These are phyloP conservation scores for Pyrenula massariospora DNA, from an alignment of 495 filamentous ascomycete species.

Conservation along the genomic window DNA sequence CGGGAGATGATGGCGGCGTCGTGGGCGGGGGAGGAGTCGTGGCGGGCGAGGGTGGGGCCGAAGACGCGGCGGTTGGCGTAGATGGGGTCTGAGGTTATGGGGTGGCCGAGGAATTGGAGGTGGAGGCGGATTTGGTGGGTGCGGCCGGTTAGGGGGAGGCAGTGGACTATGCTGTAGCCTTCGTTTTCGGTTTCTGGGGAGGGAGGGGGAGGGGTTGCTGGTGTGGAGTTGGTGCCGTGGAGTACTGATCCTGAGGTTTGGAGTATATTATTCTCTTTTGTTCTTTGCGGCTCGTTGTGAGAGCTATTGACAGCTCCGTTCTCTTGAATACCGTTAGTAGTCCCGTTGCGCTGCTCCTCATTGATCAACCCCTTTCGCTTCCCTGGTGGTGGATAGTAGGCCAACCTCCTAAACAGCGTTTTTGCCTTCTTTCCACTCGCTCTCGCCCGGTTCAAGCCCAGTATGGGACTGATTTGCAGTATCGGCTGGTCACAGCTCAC, in stretches of 20 bases:
- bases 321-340: constrained; percentile 11
- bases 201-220: constrained; percentile 22
- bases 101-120: constrained; percentile 86
- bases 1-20: constrained; percentile 85
- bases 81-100: constrained; percentile 93
- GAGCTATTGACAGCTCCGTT: constrained; percentile 6
- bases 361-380: constrained; percentile 6
- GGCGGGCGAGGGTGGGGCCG: constrained; percentile 62
- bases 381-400: constrained; percentile 59
- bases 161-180: constrained; percentile 91
- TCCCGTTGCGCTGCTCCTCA: constrained; percentile 6
- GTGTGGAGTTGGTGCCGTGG: not conserved
- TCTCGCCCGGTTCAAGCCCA: constrained; percentile 84
- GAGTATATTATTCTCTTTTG: not conserved
- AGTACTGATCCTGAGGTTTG: not conserved
- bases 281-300: not conserved
- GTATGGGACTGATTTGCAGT: constrained; percentile 84
- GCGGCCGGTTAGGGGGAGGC: constrained; percentile 81
- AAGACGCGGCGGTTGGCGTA: constrained; percentile 91
- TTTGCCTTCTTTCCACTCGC: constrained; percentile 82
- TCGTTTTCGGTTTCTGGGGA: constrained; percentile 23
- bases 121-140: constrained; percentile 95
- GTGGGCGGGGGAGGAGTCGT: constrained; percentile 53
- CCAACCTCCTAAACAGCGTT: constrained; percentile 81
- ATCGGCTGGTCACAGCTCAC: constrained; percentile 88